These are phyloP conservation scores for Malassezia pachydermatis DNA, from an alignment of 1,284 basidiomycete genomes.

Conservation along the genomic window DNA sequence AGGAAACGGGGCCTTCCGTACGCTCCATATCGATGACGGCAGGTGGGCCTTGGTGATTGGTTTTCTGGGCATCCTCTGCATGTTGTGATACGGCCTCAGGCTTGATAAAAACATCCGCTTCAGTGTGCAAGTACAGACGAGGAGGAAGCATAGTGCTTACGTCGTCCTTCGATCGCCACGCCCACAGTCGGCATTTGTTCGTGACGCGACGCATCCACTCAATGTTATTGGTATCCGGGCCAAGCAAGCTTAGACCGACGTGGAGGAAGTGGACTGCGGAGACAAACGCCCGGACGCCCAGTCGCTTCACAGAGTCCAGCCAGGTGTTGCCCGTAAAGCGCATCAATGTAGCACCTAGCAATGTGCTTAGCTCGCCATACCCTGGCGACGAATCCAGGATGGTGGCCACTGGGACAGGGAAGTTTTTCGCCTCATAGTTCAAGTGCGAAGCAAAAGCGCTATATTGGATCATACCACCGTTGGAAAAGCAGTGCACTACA, in stretches of 20 bases:
- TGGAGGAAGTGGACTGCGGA: no score
- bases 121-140: conserved; percentile 6
- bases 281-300: background rate
- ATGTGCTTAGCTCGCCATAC: background rate
- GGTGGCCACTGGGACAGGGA: conserved; percentile 1
- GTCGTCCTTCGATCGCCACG: background rate
- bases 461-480: conserved; percentile 9
- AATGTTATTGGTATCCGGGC: background rate
- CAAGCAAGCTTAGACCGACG: background rate
- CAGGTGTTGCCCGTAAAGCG: background rate
- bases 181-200: background rate
- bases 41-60: background rate
- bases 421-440: background rate
- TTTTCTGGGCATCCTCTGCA: conserved; percentile 2
- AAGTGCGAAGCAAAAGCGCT: background rate
- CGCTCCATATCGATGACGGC: background rate
- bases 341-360: background rate
- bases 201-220: background rate
- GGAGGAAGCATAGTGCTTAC: background rate
- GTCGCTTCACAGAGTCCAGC: background rate
- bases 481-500: conserved; percentile 16
- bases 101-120: conserved; percentile 3
- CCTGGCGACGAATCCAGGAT: conserved; percentile 4
- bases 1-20: background rate
- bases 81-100: background rate